Conservation (phyloP, 108 stramenopile species). For the Schizochytrium sp. region DNA sequence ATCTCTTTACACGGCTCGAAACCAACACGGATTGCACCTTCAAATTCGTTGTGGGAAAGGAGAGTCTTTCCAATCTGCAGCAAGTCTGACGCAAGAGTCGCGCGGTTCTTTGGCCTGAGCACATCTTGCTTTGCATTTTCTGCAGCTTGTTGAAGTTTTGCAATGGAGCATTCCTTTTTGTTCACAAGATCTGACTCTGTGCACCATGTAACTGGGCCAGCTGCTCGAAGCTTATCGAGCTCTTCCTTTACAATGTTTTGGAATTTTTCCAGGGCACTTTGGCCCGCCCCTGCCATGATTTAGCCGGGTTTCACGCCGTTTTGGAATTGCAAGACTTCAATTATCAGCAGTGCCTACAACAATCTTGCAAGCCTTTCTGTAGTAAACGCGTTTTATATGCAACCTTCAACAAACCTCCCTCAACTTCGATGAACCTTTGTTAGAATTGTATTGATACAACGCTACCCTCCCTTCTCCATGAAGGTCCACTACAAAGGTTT, state of each 20-base stretch:
- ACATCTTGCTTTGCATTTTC: not conserved
- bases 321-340: no score
- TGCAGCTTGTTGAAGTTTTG: not conserved
- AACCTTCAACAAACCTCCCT: no score
- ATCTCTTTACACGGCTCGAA: not conserved
- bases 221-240: not conserved
- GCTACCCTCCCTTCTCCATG: no score
- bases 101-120: not conserved
- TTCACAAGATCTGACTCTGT: not conserved
- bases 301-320: no score
- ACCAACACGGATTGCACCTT: not conserved
- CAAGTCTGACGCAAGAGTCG: not conserved
- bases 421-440: no score
- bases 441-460: no score
- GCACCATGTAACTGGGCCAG: not conserved
- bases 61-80: not conserved
- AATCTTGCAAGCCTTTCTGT: no score
- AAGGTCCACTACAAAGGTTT: no score
- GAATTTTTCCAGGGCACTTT: not conserved
- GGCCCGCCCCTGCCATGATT: conserved; percentile 28
- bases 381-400: no score
- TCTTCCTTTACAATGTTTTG: not conserved
- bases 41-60: not conserved
- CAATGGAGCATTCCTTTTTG: not conserved
- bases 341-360: no score